Conservation (phyloP, 176 grass and related monocot species). For the Zea mays region DNA sequence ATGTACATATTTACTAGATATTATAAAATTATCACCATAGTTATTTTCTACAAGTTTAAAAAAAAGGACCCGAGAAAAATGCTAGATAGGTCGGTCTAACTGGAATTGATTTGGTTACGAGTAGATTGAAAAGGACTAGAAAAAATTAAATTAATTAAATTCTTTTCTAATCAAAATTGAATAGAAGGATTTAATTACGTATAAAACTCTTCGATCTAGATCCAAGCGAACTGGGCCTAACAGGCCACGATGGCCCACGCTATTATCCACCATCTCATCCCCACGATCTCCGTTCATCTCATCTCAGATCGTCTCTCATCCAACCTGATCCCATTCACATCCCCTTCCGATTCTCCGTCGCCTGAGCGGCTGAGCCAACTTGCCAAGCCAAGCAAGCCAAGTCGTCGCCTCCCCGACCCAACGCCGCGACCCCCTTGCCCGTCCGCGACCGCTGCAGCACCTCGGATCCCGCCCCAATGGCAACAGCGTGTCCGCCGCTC, state of each 20-base stretch:
- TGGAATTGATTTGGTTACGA: too few species aligned
- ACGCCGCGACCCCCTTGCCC: neutral
- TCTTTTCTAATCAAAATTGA: too few species aligned
- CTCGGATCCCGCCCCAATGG: constrained; percentile 36
- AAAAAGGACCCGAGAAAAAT: too few species aligned
- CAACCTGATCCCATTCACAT: constrained; percentile 33
- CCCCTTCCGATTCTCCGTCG: constrained; percentile 14
- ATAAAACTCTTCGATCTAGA: too few species aligned
- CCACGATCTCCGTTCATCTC: constrained; percentile 14
- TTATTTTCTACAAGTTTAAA: too few species aligned
- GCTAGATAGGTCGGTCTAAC: too few species aligned
- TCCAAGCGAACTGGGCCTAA: too few species aligned
- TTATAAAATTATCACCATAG: too few species aligned
- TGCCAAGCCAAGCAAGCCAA: constrained; percentile 4
- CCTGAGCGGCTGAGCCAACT: neutral
- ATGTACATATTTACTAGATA: too few species aligned
- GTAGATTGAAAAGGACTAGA: too few species aligned
- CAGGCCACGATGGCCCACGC: constrained; percentile 17
- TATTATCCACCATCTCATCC: neutral
- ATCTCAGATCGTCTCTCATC: constrained; percentile 17
- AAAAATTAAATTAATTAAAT: too few species aligned
- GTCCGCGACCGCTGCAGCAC: neutral
- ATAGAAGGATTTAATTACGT: too few species aligned
- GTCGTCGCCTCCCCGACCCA: constrained; percentile 31
- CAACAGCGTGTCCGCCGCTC: constrained; percentile 65